Percentiles rank a stretch among this genome's conserved stretches.
Evolutionary conservation across 1,139 yeast species (phyloP).

Genomic region (Pichia sp.): DNA sequence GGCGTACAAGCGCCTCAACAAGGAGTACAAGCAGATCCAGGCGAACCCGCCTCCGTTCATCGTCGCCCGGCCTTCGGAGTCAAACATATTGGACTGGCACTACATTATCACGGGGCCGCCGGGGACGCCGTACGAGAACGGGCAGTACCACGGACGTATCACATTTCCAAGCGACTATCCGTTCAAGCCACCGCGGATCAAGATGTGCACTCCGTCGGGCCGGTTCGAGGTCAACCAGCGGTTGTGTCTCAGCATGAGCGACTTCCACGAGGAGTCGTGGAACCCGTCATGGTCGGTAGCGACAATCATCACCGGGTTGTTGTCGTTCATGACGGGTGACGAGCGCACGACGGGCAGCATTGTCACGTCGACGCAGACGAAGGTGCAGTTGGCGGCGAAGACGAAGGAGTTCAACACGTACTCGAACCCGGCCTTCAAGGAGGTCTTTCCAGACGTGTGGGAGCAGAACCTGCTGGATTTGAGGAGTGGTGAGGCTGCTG

Average conservation of each 20-base stretch:
- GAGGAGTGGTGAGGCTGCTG: slow-evolving; percentile 14
- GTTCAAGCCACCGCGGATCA: slow-evolving; percentile 85
- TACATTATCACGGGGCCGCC: slow-evolving; percentile 84
- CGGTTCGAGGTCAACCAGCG: slow-evolving; percentile 70
- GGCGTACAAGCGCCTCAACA: slow-evolving; percentile 51
- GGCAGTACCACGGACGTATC: slow-evolving; percentile 86
- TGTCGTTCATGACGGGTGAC: slow-evolving; percentile 76
- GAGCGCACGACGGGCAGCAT: slow-evolving; percentile 58
- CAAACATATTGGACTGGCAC: slow-evolving; percentile 75
- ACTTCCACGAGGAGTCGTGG: slow-evolving; percentile 92
- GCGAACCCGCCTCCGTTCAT: slow-evolving; percentile 80
- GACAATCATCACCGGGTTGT: slow-evolving; percentile 76
- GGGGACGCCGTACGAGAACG: slow-evolving; percentile 67
- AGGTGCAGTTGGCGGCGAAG: slow-evolving; percentile 43
- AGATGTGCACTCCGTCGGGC: slow-evolving; percentile 86
- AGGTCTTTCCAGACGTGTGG: slow-evolving; percentile 68
- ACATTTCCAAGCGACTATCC: slow-evolving; percentile 86
- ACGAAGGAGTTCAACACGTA: slow-evolving; percentile 65
- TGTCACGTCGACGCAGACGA: slow-evolving; percentile 48
- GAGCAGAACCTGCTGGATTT: slow-evolving; percentile 39
- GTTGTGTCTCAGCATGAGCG: slow-evolving; percentile 83
- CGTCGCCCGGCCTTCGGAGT: slow-evolving; percentile 78
- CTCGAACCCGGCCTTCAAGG: slow-evolving; percentile 49
- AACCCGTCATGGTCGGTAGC: slow-evolving; percentile 94
- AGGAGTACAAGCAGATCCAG: slow-evolving; percentile 72